Evolutionary conservation across 805 yeast genomes (phyloP).

Genomic region (Metschnikowia drakensbergensis): DNA sequence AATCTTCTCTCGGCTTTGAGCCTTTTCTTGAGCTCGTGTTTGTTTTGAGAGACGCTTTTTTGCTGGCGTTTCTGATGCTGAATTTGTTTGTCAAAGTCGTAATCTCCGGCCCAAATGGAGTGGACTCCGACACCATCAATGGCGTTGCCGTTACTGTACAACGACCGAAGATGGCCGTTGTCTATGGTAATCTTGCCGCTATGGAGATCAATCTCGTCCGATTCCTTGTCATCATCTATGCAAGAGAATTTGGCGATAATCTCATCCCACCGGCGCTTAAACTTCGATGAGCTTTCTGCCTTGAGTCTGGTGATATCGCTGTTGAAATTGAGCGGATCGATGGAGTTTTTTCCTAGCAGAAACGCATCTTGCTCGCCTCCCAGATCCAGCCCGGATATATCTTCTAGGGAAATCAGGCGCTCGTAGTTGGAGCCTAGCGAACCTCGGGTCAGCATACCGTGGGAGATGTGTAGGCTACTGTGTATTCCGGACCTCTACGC

Average conservation of each 20-base stretch:
- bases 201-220: constrained; percentile 60
- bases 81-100: constrained; percentile 25
- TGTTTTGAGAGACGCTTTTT: constrained; percentile 16
- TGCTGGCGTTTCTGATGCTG: constrained; percentile 8
- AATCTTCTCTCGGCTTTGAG: constrained; percentile 14
- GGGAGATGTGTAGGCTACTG: background rate
- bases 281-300: constrained; percentile 22
- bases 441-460: constrained; percentile 6
- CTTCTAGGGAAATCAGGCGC: constrained; percentile 22
- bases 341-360: constrained; percentile 15
- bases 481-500: background rate
- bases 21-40: constrained; percentile 11
- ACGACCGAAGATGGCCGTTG: constrained; percentile 62
- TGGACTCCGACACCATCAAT: constrained; percentile 13
- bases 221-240: constrained; percentile 48
- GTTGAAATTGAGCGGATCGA: constrained; percentile 11
- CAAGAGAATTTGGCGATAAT: constrained; percentile 50
- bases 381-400: constrained; percentile 14
- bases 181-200: constrained; percentile 64
- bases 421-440: constrained; percentile 12
- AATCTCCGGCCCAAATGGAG: constrained; percentile 38
- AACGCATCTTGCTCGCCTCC: background rate
- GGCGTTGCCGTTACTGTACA: constrained; percentile 19
- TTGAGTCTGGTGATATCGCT: constrained; percentile 26
- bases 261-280: constrained; percentile 42